Evolutionary conservation across 2,329 filamentous ascomycete species (phyloP), one percentile per base, ranked within the genome.

Genomic region (Pestalotiopsis sp.): DNA sequence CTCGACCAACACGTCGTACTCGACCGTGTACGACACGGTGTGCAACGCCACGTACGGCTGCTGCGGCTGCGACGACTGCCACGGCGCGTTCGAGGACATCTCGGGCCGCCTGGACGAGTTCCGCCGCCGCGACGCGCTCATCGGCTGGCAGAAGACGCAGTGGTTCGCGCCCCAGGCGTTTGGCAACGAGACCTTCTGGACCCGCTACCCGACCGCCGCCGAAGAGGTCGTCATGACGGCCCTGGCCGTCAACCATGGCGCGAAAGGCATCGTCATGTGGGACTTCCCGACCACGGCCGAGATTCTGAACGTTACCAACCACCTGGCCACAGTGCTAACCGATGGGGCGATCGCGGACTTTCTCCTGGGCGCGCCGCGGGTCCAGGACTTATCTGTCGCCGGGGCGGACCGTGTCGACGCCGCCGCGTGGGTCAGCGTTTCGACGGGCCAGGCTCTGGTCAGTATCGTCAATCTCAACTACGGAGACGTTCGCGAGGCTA

Each of bases 151-250:
- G 4, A 87, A 86, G 73, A 78, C 81, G 0, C 78, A 83, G 20
- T 88, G 85, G 85, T 80, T 81, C 27, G 84, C 84, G 2, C 80
- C 84, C 4, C 85, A 87, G 74, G 84, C 81, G 0, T 88, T 87
- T 72, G 83, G 79, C 3, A 81, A 82, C 36, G 78, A 81, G 65
- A 78, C 80, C 4, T 87, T 83, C 69, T 88, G 85, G 85, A 69
- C 72, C 9, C 74, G 84, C 4, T 81, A 81, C 66, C 85, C 85
- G 4, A 86, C 81, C 2, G 72, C 75, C 0, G 76, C 72, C 0
- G 86, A 87, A 72, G 82, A 83, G 66, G 78, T 80, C 39, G 83
- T 80, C 2, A 86, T 86, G 84, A 81, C 78, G 61, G 76, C 85
- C 69, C 71, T 87, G 13, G 78, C 78, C 61, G 72, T 87, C 61